Percentiles rank a stretch among this genome's conserved stretches.
Conservation (phyloP, 345 rosid species). For the Cardiospermum halicacabum region DNA sequence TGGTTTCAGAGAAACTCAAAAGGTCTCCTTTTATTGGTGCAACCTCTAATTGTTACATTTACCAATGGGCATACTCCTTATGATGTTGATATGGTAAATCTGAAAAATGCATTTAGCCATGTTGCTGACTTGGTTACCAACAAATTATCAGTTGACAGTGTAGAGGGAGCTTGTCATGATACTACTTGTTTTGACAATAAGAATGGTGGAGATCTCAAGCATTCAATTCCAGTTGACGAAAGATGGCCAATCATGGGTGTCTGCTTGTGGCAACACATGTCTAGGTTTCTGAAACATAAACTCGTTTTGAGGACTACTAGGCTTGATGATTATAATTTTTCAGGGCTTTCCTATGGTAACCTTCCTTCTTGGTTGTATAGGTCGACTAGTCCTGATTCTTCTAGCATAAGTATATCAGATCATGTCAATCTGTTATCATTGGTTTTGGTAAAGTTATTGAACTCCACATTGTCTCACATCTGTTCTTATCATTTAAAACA, state of each 20-base stretch:
- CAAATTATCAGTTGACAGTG: conserved; percentile 24
- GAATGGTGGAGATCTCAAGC: conserved; percentile 27
- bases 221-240: conserved; percentile 68
- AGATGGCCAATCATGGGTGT: conserved; percentile 59
- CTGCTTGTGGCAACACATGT: conserved; percentile 77
- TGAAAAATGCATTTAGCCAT: conserved; percentile 38
- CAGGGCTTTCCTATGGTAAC: conserved; percentile 25
- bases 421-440: conserved; percentile 30
- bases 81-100: conserved; percentile 57
- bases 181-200: conserved; percentile 20
- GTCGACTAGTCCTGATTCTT: conserved; percentile 29
- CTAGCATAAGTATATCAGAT: conserved; percentile 32
- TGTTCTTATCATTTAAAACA: conserved; percentile 67
- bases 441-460: conserved; percentile 43
- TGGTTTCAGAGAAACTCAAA: conserved; percentile 59
- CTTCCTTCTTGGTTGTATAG: conserved; percentile 28
- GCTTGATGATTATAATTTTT: conserved; percentile 33
- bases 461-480: conserved; percentile 38
- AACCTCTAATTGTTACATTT: conserved; percentile 51
- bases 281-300: conserved; percentile 54
- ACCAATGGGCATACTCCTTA: conserved; percentile 52
- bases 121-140: conserved; percentile 22
- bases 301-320: conserved; percentile 33
- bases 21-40: conserved; percentile 53
- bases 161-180: conserved; percentile 18